phyloP scores from a whole-genome alignment of 1,284 basidiomycete species.

The Cystobasidiaceae sp. region DNA sequence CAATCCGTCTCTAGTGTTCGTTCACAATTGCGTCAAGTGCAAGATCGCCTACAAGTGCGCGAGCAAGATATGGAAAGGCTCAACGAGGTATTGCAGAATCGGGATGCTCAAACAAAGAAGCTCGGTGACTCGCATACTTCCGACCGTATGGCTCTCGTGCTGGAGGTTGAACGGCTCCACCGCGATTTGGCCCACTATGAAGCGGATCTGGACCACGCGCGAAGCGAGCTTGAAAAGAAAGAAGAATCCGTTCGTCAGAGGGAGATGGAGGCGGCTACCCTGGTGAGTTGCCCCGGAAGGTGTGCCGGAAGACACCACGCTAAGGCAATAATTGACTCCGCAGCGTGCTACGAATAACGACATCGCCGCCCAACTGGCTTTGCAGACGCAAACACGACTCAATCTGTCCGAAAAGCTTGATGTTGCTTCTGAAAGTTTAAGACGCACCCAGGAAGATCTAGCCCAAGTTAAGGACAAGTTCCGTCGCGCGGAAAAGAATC shows the following conservation, averaged over 20 bases:
- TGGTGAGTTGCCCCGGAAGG: constrained; percentile 49
- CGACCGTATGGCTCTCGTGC: constrained; percentile 77
- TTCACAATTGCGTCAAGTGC: constrained; percentile 47
- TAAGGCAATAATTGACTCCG: not conserved
- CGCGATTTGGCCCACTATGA: constrained; percentile 76
- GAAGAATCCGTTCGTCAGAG: constrained; percentile 63
- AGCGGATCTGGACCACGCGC: constrained; percentile 67
- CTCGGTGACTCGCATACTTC: constrained; percentile 74
- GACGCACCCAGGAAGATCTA: constrained; percentile 49
- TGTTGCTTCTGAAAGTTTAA: constrained; percentile 51
- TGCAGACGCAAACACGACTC: constrained; percentile 75
- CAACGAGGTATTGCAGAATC: constrained; percentile 62
- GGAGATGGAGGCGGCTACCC: constrained; percentile 63
- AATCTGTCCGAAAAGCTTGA: constrained; percentile 85
- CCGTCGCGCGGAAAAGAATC: constrained; percentile 69
- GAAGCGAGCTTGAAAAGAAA: constrained; percentile 65
- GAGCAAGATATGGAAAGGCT: constrained; percentile 69
- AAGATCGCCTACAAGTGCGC: constrained; percentile 60
- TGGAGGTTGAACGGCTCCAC: constrained; percentile 82
- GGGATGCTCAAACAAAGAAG: constrained; percentile 56
- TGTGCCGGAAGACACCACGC: not conserved
- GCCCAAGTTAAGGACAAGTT: constrained; percentile 65
- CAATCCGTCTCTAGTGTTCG: constrained; percentile 44
- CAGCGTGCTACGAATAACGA: constrained; percentile 70
- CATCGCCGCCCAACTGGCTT: constrained; percentile 65